Evolutionary conservation across 2,329 filamentous ascomycete species (phyloP), one percentile per base, ranked within the genome.

Genomic region (Fusarium sp.): DNA sequence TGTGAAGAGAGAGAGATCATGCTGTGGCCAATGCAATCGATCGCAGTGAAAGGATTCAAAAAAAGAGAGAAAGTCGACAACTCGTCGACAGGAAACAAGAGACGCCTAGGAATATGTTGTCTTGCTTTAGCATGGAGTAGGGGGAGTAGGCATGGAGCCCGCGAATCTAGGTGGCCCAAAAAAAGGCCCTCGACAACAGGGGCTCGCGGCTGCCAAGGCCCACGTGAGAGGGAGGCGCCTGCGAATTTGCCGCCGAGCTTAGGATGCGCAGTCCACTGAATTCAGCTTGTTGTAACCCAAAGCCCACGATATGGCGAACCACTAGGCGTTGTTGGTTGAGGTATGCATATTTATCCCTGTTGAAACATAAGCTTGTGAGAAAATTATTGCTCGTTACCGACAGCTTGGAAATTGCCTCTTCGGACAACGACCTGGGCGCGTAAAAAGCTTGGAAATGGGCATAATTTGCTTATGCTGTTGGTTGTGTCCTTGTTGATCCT

Each of bases 1-100:
- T 52, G 43, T 20, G 64, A 24, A 20, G 52, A 63, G 54, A 50
- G 58, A 22, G 14, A 54, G 10, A 71, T 56, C 63, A 64, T 71
- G 29, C 60, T 20, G 37, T 58, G 24, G 33, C 2, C 14, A 29
- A 50, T n/a, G 9, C 9, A 24, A 39, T 27, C 2, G 18, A 41
- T 41, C 18, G 22, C 16, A 29, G 24, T n/a, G 9, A 11, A 35
- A 27, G 27, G 31, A 22, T 39, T 20, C 9, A 16, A 35, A 13
- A n/a, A 52, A 29, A 16, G 48, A 57, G 27, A 16, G 27, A 20
- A 54, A 33, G 7, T 31, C 20, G 61, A 43, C 20, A 62, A 56
- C 24, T 60, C 24, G 29, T 37, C 58, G 27, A 61, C 14, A 11
- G 41, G 27, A 22, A 27, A 16, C 4, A 4, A 33, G 43, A 33